A percentile compares a stretch with the other conserved stretches of the same genome.
These are phyloP conservation scores for Scutellaria baicalensis DNA, from an alignment of 257 asterid species.

Conservation along the genomic window DNA sequence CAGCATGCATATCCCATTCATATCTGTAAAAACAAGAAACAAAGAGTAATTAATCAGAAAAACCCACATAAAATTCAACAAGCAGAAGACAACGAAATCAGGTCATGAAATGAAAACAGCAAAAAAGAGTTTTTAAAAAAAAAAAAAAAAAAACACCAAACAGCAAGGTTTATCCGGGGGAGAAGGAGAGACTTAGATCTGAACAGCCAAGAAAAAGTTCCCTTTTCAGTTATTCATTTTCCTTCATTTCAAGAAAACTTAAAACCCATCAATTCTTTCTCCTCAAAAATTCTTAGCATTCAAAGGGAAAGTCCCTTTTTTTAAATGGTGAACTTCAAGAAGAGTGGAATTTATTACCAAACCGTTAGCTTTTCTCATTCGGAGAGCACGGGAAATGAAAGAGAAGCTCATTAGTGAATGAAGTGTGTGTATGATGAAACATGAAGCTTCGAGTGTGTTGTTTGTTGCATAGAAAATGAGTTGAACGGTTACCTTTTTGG, in stretches of 20 bases:
- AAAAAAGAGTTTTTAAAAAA: too few relatives aligned
- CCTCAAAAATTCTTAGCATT: constrained; percentile 1
- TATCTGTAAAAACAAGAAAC: not conserved
- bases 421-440: constrained; percentile 20
- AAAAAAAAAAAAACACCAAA: not conserved
- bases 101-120: not conserved
- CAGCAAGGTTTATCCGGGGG: constrained; percentile 32
- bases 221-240: not conserved
- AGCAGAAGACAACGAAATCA: not conserved
- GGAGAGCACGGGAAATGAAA: constrained; percentile 14
- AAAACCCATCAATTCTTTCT: not conserved
- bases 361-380: constrained; percentile 1
- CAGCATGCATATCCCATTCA: constrained; percentile 18
- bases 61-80: not conserved
- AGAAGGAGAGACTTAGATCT: constrained; percentile 40
- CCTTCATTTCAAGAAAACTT: constrained; percentile 6
- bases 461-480: constrained; percentile 26
- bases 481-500: constrained; percentile 41
- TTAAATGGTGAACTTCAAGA: not conserved
- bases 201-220: not conserved
- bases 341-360: constrained; percentile 8
- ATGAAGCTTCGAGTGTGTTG: constrained; percentile 18
- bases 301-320: not conserved
- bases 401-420: constrained; percentile 1
- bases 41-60: not conserved